Evolutionary conservation across 2,329 filamentous ascomycete species (phyloP).

Genomic region (Epichloe festucae): DNA sequence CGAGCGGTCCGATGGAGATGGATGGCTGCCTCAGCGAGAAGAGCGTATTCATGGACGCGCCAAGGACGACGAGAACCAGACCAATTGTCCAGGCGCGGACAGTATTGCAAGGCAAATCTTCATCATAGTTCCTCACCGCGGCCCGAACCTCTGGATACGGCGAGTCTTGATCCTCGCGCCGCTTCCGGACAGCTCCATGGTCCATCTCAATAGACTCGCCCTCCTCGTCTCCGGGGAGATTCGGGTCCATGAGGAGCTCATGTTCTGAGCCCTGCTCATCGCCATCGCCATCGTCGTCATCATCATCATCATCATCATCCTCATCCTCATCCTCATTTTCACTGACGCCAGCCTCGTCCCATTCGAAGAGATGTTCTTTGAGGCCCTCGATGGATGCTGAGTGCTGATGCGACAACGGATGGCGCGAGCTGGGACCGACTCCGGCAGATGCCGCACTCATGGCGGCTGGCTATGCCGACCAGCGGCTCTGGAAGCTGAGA

Average conservation of each 20-base stretch:
- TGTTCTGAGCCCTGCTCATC: constrained; percentile 38
- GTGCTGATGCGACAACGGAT: constrained; percentile 16
- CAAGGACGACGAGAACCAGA: constrained; percentile 39
- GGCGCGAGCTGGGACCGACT: constrained; percentile 11
- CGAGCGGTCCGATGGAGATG: constrained; percentile 46
- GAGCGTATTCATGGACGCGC: constrained; percentile 49
- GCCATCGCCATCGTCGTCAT: constrained; percentile 27
- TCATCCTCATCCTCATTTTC: constrained; percentile 18
- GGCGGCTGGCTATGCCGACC: background rate
- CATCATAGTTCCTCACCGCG: constrained; percentile 51
- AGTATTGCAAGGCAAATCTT: constrained; percentile 53
- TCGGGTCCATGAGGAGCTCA: constrained; percentile 43
- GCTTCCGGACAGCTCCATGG: constrained; percentile 15
- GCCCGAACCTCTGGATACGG: constrained; percentile 55
- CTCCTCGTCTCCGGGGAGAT: constrained; percentile 30
- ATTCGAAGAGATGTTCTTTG: constrained; percentile 24
- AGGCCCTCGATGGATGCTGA: constrained; percentile 13
- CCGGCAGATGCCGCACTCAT: constrained; percentile 2
- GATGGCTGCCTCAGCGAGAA: constrained; percentile 50
- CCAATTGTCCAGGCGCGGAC: constrained; percentile 53
- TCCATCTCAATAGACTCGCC: constrained; percentile 16
- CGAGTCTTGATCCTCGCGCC: constrained; percentile 41
- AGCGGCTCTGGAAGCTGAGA: background rate
- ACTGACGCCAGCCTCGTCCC: constrained; percentile 15
- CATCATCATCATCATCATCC: constrained; percentile 25